Base-by-base conservation (phyloP, 345 rosid species). In the Clarkia xantiana region DNA sequence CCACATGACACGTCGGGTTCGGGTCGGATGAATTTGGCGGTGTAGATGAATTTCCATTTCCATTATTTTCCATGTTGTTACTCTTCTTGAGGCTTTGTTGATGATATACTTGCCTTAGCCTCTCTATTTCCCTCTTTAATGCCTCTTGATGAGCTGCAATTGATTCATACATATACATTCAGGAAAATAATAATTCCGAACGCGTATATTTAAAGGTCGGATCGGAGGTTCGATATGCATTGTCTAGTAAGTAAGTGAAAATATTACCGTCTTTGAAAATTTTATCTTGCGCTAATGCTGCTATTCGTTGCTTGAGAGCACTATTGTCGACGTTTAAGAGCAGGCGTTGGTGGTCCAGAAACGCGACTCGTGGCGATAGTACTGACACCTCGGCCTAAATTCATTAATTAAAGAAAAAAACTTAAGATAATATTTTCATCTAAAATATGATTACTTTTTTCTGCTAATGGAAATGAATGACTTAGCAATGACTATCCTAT, bases 281-380 rank as follows among this genome's bases (percentile, higher is more conserved):
- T 73, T 81, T 87, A 63, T 87, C 96, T 76, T 87, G 96, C 2
- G 90, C 83, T 60, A 87, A 59, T 51, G 96, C 96, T 44, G 96
- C 96, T 67, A 87, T 84, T 57, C 96, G 65, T 77, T 87, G 96
- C 77, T 87, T 87, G 36, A 87, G 74, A 68, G 94, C 77, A 47
- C 83, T 75, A 49, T 87, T 87, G 61, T 87, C 91, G 10, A 81
- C 85, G 49, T 77, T 87, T 7, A 87, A 77, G 63, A 84, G 80
- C 81, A 87, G 63, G 44, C 96, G 76, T 40, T 87, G 96, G 29
- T 87, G 96, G 62, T 87, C 96, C 61, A 87, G 56, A 44, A 76
- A 81, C 49, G 96, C 83, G 11, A 87, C 94, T 40, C 82, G 76
- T 4, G 94, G 94, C 14, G 96, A 84, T 64, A 87, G 63, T 50